Base-by-base conservation (phyloP, 2,329 filamentous ascomycete species). In the Talaromyces albobiverticillius region DNA sequence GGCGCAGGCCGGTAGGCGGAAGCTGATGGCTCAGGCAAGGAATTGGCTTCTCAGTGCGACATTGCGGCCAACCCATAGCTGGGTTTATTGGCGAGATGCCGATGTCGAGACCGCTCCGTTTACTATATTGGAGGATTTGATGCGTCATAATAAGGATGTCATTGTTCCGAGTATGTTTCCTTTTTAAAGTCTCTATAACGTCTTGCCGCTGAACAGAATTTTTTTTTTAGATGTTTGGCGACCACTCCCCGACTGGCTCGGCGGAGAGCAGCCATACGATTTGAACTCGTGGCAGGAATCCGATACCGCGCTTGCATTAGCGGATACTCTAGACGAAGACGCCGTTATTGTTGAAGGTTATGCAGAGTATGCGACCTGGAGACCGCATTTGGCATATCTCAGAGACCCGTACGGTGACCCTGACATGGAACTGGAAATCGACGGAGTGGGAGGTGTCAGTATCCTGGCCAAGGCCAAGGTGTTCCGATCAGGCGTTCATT, bases 391-490 rank as follows among this genome's bases (percentile, higher is more conserved):
- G 66, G 94, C 94, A 40, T 99, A 99, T 69, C 83, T 99, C 7
- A 88, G 94, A 56, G 94, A 99, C 68, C 94, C 94, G 2, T 97
- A 95, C 65, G 94, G 94, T 36, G 94, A 99, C 67, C 93, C 93
- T 18, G 94, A 99, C 68, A 96, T 97, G 87, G 94, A 99, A 70
- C 97, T 99, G 94, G 94, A 99, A 66, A 93, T 99, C 63, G 94
- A 99, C 64, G 94, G 94, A 61, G 92, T 99, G 45, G 93, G 94
- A 48, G 94, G 94, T 74, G 94, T 99, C 63, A 96, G 91, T 75
- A 99, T 99, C 65, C 75, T 99, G 63, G 93, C 94, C 43, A 99
- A 97, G 74, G 94, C 94, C 2, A 88, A 87, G 64, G 94, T 99
- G 0, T 99, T 99, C 78, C 85, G 94, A 58, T 87, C 89, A 43